Conservation (phyloP, 2,329 filamentous ascomycete species). For the Elsinoe perseae region DNA sequence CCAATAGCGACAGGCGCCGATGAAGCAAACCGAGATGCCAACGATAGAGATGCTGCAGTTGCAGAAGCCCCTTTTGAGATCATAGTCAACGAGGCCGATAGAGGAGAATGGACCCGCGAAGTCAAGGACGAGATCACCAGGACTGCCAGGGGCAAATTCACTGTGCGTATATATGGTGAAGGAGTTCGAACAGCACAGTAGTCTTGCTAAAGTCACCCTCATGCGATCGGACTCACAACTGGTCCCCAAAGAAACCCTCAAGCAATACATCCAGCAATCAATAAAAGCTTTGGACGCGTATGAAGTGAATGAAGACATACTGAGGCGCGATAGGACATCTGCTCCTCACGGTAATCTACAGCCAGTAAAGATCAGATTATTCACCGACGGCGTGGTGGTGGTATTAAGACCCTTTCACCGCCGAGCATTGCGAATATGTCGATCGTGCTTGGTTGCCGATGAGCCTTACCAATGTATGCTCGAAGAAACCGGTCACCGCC, state of each 20-base stretch:
- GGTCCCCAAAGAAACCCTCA: neutral
- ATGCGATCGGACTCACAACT: neutral
- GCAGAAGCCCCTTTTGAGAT: neutral
- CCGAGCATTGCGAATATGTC: neutral
- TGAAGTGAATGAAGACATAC: neutral
- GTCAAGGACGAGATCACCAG: slow-evolving; percentile 7
- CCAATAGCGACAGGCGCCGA: neutral
- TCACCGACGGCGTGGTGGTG: neutral
- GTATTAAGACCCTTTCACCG: neutral
- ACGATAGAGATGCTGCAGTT: neutral
- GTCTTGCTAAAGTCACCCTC: neutral
- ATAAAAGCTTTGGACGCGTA: neutral
- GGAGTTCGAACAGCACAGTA: neutral
- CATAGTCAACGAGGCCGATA: neutral
- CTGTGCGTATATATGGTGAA: neutral
- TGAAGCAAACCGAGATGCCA: slow-evolving; percentile 9
- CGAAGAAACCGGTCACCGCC: neutral
- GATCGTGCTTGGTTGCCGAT: slow-evolving; percentile 5
- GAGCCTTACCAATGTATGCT: neutral
- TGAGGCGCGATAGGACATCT: neutral
- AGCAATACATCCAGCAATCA: neutral
- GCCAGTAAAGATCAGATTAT: neutral
- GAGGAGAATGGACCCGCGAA: neutral
- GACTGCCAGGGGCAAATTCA: neutral
- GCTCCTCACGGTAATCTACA: neutral